phyloP scores from a whole-genome alignment of 75 land plant species.

The Picea sitchensis region DNA sequence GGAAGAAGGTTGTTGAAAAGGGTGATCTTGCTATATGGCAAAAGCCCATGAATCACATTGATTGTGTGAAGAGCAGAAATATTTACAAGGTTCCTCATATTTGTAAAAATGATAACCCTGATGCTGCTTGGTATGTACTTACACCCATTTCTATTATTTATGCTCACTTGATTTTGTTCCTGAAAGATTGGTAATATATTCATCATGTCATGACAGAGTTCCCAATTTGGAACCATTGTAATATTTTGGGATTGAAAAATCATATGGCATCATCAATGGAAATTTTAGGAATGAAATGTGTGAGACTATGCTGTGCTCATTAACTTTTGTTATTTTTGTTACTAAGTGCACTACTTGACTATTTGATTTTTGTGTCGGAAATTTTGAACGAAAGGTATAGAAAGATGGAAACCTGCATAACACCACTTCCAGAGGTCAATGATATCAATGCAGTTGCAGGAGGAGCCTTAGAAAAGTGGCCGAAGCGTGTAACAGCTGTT shows the following conservation, averaged over 20 bases:
- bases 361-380: not conserved
- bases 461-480: constrained; percentile 51
- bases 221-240: not conserved
- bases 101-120: constrained; percentile 72
- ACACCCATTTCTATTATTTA: constrained; percentile 12
- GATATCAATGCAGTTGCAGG: constrained; percentile 39
- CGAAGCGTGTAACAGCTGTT: constrained; percentile 37
- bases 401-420: constrained; percentile 61
- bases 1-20: constrained; percentile 80
- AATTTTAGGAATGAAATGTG: not conserved
- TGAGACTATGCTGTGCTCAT: not conserved
- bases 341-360: not conserved
- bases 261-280: not conserved
- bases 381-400: constrained; percentile 26
- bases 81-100: constrained; percentile 50
- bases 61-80: constrained; percentile 42
- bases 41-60: constrained; percentile 75
- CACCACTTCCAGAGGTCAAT: constrained; percentile 48
- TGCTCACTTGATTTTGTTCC: not conserved
- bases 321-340: not conserved
- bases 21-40: constrained; percentile 78
- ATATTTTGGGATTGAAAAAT: not conserved
- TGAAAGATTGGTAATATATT: not conserved
- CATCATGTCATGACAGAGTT: not conserved
- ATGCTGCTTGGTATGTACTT: constrained; percentile 61